These are phyloP conservation scores for Crithidia bombi DNA, from an alignment of 208 protist genomes.

Conservation along the genomic window DNA sequence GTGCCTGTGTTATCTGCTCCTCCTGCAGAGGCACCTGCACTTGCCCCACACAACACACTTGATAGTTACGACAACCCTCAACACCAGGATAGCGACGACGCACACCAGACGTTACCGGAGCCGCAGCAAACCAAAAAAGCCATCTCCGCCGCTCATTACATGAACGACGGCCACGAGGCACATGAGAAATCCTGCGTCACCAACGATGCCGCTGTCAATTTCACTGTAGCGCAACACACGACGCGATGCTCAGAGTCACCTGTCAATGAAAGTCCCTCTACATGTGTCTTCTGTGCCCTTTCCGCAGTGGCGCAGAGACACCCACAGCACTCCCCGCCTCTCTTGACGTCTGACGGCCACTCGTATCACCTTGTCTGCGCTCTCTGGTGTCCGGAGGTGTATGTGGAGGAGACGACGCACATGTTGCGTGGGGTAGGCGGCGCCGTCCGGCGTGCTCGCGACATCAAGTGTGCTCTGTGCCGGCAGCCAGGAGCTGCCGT, in stretches of 20 bases:
- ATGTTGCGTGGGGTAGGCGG: conserved; percentile 38
- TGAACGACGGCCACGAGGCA: too few species aligned
- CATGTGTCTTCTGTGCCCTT: conserved; percentile 18
- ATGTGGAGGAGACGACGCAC: conserved; percentile 38
- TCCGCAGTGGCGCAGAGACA: neutral
- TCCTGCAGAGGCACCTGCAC: too few species aligned
- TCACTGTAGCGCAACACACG: too few species aligned
- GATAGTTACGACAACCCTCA: too few species aligned
- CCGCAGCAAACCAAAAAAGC: too few species aligned
- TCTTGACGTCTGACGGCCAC: conserved; percentile 20
- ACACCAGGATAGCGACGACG: too few species aligned
- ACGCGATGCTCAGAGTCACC: too few species aligned
- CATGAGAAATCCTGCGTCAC: too few species aligned
- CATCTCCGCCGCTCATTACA: too few species aligned
- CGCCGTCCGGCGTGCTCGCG: conserved; percentile 29
- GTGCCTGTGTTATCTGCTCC: neutral
- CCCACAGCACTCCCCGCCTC: neutral
- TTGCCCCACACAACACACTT: too few species aligned
- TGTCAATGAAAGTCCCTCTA: neutral
- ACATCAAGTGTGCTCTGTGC: conserved; percentile 65
- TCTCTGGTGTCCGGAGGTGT: conserved; percentile 82
- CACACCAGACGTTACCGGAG: too few species aligned
- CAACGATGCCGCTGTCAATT: too few species aligned
- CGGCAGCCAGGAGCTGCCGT: conserved; percentile 45
- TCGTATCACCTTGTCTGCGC: conserved; percentile 63